Percentiles rank a stretch among this genome's conserved stretches.
These are phyloP conservation scores for Microbotryum silenes-acaulis DNA, from an alignment of 1,284 basidiomycete genomes.

Conservation along the genomic window DNA sequence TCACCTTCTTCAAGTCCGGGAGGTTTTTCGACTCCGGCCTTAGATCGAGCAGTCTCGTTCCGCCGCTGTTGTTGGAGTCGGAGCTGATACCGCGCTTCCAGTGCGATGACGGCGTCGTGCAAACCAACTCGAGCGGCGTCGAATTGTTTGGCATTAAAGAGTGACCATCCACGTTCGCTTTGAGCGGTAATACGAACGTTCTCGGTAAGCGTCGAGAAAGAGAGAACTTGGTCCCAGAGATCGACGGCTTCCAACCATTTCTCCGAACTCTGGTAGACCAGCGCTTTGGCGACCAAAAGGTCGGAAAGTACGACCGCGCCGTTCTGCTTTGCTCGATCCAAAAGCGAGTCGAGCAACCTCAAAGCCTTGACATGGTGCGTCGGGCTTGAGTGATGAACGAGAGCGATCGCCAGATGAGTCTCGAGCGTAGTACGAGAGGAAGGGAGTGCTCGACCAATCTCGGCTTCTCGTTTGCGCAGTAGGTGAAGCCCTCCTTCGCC, in stretches of 20 bases:
- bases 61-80: conserved; percentile 25
- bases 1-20: conserved; percentile 46
- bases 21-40: conserved; percentile 48
- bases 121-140: conserved; percentile 54
- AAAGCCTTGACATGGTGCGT: conserved; percentile 78
- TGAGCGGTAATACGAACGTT: conserved; percentile 56
- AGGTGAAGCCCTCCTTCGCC: conserved; percentile 62
- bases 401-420: conserved; percentile 57
- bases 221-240: conserved; percentile 52
- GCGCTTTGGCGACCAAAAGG: conserved; percentile 66
- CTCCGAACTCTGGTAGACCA: conserved; percentile 57
- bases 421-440: conserved; percentile 46
- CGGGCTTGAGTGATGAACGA: conserved; percentile 80
- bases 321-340: conserved; percentile 38
- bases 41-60: conserved; percentile 22
- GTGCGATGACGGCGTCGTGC: conserved; percentile 51
- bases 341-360: conserved; percentile 61
- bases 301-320: conserved; percentile 22
- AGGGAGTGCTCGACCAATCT: conserved; percentile 50
- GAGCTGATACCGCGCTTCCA: conserved; percentile 44
- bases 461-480: conserved; percentile 51
- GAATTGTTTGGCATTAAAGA: conserved; percentile 52
- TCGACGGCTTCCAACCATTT: conserved; percentile 64
- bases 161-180: conserved; percentile 83
- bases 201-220: conserved; percentile 43